phyloP scores from a whole-genome alignment of 257 asterid genomes.

The Linderniella brevidens region DNA sequence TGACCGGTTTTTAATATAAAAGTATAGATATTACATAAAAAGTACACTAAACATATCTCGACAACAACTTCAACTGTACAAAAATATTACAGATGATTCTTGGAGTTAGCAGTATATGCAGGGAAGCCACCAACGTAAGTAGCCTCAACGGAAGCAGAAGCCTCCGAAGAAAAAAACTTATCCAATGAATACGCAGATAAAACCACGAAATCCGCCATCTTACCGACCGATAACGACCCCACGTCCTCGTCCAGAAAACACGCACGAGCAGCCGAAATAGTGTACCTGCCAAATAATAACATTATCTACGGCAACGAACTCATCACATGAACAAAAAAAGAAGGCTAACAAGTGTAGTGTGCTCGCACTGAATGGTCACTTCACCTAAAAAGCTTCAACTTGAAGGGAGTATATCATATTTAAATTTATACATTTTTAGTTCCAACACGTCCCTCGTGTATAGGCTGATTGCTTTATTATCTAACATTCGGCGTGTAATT shows the following conservation, averaged over 20 bases:
- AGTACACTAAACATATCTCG: too few relatives aligned
- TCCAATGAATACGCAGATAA: conserved; percentile 67
- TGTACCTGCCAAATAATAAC: conserved; percentile 31
- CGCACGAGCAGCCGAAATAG: conserved; percentile 78
- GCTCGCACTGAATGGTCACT: too few relatives aligned
- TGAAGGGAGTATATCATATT: too few relatives aligned
- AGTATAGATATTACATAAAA: too few relatives aligned
- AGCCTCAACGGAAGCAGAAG: conserved; percentile 43
- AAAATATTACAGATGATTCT: not conserved
- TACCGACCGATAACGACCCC: conserved; percentile 75
- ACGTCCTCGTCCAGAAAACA: conserved; percentile 73
- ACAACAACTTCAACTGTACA: too few relatives aligned
- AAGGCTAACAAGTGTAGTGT: not conserved
- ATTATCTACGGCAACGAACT: not conserved
- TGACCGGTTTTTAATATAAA: too few relatives aligned
- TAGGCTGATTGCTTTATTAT: too few relatives aligned
- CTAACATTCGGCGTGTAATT: too few relatives aligned
- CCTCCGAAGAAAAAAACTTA: conserved; percentile 32
- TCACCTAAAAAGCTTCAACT: too few relatives aligned
- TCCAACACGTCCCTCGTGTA: too few relatives aligned
- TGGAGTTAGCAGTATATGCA: conserved; percentile 33
- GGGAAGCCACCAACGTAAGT: conserved; percentile 64
- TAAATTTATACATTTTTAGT: too few relatives aligned
- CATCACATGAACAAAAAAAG: not conserved
- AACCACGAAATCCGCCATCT: conserved; percentile 80